Evolutionary conservation across 148 eudicot species (phyloP).

Genomic region (Vaccinium corymbosum): DNA sequence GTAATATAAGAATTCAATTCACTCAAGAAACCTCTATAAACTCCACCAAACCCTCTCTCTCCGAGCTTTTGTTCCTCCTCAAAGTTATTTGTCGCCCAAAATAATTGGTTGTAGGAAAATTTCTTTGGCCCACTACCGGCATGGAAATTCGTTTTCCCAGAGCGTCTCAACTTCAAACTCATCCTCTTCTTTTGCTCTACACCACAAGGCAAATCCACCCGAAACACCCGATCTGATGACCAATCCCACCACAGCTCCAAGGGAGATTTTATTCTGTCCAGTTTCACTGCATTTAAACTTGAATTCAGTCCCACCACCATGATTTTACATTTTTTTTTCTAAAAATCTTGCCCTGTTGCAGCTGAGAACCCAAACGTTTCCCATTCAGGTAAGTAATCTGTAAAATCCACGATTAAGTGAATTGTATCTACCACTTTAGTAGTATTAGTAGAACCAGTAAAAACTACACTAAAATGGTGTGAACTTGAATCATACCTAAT

Average conservation of each 20-base stretch:
- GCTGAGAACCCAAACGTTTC: constrained; percentile 28
- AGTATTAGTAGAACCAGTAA: background rate
- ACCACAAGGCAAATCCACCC: background rate
- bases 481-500: background rate
- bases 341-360: constrained; percentile 14
- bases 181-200: background rate
- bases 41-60: background rate
- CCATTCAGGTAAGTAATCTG: constrained; percentile 18
- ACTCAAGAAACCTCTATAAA: background rate
- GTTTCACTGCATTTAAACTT: too few relatives aligned
- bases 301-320: too few relatives aligned
- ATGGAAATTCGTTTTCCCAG: constrained; percentile 16
- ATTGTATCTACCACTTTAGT: background rate
- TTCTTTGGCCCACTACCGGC: constrained; percentile 28
- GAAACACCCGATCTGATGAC: constrained; percentile 9
- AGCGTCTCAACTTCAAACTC: background rate
- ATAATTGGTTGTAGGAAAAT: constrained; percentile 21
- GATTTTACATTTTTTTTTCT: background rate
- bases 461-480: background rate
- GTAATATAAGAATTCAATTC: constrained; percentile 21
- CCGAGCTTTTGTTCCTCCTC: background rate
- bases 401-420: constrained; percentile 7
- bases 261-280: too few relatives aligned
- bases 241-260: background rate
- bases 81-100: background rate